Evolutionary conservation across 2,329 filamentous ascomycete genomes (phyloP).

Genomic region (Hymenoscyphus occultus): DNA sequence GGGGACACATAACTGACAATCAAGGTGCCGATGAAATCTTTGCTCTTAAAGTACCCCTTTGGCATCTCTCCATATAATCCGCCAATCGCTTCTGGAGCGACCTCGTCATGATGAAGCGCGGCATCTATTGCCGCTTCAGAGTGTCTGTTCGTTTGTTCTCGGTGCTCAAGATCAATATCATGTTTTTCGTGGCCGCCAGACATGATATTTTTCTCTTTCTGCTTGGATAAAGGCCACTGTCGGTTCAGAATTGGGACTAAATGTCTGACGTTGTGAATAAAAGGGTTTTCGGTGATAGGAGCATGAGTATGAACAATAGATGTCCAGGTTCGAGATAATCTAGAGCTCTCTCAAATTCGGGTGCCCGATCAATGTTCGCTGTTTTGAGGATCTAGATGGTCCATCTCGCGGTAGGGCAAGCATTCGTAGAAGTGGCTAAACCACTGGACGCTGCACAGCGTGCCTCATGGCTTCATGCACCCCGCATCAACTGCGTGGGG

Average conservation of each 20-base stretch:
- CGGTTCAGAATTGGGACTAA: neutral
- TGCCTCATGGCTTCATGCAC: too few relatives aligned
- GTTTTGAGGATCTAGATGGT: neutral
- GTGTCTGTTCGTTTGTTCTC: conserved; percentile 5
- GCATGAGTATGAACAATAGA: neutral
- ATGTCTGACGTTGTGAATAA: neutral
- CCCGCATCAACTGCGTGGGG: too few relatives aligned
- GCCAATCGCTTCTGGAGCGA: conserved; percentile 12
- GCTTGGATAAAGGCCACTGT: neutral
- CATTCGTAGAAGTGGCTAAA: neutral
- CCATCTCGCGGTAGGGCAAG: neutral
- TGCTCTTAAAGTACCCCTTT: conserved; percentile 20
- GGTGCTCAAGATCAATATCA: conserved; percentile 14
- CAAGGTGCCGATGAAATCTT: conserved; percentile 23
- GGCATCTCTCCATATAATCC: conserved; percentile 17
- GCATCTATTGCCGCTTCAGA: conserved; percentile 6
- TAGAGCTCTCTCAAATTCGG: neutral
- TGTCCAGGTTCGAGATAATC: neutral
- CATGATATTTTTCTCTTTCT: conserved; percentile 2
- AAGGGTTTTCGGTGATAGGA: neutral
- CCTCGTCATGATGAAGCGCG: conserved; percentile 8
- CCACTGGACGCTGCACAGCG: neutral
- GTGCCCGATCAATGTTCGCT: neutral
- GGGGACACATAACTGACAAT: conserved; percentile 12
- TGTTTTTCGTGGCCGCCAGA: conserved; percentile 4